Conservation (phyloP, 306 rosid genomes). For the Myrica gale region DNA sequence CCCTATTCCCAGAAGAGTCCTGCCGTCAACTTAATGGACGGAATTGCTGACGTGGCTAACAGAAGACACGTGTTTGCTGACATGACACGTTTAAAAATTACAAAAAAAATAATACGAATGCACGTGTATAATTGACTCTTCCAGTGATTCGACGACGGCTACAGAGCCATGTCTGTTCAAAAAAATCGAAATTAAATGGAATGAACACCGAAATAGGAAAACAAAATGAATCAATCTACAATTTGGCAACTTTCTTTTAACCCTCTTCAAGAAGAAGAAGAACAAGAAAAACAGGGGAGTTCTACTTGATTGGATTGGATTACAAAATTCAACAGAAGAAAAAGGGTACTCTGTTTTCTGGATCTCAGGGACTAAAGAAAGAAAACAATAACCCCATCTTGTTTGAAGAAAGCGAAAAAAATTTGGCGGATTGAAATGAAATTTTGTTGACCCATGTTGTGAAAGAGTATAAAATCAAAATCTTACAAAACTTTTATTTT, state of each 20-base stretch:
- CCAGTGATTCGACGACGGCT: no score
- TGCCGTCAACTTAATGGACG: no score
- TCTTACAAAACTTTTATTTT: neutral
- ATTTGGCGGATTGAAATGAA: neutral
- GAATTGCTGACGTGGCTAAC: no score
- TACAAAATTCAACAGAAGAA: neutral
- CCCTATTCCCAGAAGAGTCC: no score
- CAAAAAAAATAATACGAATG: no score
- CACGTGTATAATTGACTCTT: no score
- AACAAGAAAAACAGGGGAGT: no score
- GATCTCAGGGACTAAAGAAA: neutral
- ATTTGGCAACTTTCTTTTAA: neutral
- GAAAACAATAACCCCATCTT: neutral
- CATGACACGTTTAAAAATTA: no score
- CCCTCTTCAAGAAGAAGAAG: neutral
- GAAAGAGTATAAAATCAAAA: neutral
- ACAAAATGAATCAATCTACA: neutral
- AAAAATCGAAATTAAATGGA: no score
- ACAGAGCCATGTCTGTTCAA: constrained; percentile 55
- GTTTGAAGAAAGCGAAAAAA: neutral
- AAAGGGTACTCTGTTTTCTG: neutral
- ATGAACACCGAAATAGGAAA: no score
- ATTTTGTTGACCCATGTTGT: constrained; percentile 3
- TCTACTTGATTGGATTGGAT: neutral
- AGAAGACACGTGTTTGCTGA: no score